These are phyloP conservation scores for Didymella arachidicola DNA, from an alignment of 2,329 filamentous ascomycete genomes.

Conservation along the genomic window DNA sequence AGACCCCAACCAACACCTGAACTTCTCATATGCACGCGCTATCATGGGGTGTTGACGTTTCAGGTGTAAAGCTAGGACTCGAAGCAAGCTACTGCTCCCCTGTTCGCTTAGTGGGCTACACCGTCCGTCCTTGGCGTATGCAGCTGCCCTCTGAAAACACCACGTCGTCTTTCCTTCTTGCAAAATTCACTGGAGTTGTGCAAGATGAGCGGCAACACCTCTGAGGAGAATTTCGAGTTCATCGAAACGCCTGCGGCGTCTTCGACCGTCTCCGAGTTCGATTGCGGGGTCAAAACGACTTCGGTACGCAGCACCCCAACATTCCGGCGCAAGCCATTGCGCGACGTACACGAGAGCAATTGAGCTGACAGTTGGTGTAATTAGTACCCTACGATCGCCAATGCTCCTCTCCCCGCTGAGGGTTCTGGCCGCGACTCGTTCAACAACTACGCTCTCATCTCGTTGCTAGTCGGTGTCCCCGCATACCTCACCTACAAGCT, in stretches of 20 bases:
- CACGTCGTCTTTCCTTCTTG: constrained; percentile 33
- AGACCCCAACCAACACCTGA: neutral
- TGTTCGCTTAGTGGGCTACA: constrained; percentile 39
- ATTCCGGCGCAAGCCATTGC: constrained; percentile 43
- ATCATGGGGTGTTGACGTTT: constrained; percentile 21
- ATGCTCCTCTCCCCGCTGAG: constrained; percentile 92
- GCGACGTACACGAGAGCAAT: constrained; percentile 25
- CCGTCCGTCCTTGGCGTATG: constrained; percentile 40
- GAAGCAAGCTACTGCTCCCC: constrained; percentile 21
- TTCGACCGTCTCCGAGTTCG: constrained; percentile 58
- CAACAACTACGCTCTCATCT: constrained; percentile 80
- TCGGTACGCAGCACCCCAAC: constrained; percentile 56
- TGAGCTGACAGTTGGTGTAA: constrained; percentile 34
- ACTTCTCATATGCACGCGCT: constrained; percentile 7
- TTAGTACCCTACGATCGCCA: constrained; percentile 88
- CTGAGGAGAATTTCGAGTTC: constrained; percentile 70
- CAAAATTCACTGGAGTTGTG: constrained; percentile 45
- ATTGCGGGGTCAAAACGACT: constrained; percentile 69
- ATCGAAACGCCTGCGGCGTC: constrained; percentile 68
- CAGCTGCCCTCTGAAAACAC: constrained; percentile 33
- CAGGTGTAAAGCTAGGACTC: constrained; percentile 33
- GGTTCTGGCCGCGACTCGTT: constrained; percentile 84
- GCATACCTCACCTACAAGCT: constrained; percentile 83
- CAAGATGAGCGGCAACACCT: constrained; percentile 48
- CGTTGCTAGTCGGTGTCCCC: constrained; percentile 74